phyloP scores from a whole-genome alignment of 139 green algal species.

The Chlorella sorokiniana region DNA sequence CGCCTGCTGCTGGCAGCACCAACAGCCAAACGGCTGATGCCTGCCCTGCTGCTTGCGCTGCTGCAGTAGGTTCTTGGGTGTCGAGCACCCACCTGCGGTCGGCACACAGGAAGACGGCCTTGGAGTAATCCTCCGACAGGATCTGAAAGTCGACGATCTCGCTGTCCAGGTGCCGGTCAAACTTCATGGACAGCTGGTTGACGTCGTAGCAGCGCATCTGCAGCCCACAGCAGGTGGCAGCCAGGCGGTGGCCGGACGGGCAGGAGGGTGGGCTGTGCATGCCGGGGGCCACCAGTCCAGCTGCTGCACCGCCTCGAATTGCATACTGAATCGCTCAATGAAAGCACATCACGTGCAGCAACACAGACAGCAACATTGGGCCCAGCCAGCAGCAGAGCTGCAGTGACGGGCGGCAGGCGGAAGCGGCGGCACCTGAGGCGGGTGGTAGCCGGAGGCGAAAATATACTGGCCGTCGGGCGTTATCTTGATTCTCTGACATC shows the following conservation, averaged over 20 bases:
- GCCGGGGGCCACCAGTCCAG: neutral
- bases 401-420: neutral
- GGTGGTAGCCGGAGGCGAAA: slow-evolving; percentile 85
- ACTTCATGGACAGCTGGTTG: slow-evolving; percentile 94
- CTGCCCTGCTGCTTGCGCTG: no score
- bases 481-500: slow-evolving; percentile 85
- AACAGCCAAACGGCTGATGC: no score
- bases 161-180: slow-evolving; percentile 91
- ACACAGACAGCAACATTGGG: neutral
- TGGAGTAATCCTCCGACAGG: slow-evolving; percentile 94
- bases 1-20: no score
- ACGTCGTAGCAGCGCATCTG: slow-evolving; percentile 84
- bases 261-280: neutral
- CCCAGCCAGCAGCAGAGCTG: neutral
- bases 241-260: neutral
- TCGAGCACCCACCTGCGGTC: slow-evolving; percentile 59
- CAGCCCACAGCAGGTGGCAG: no score
- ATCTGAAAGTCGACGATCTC: slow-evolving; percentile 96
- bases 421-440: slow-evolving; percentile 49
- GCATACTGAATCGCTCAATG: no score
- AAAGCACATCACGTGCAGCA: no score
- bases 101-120: slow-evolving; percentile 90
- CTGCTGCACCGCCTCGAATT: no score
- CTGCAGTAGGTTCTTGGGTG: no score
- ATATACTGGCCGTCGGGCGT: slow-evolving; percentile 89